Conservation (phyloP, 192 early-diverging fungal species). For the Backusella sp. region DNA sequence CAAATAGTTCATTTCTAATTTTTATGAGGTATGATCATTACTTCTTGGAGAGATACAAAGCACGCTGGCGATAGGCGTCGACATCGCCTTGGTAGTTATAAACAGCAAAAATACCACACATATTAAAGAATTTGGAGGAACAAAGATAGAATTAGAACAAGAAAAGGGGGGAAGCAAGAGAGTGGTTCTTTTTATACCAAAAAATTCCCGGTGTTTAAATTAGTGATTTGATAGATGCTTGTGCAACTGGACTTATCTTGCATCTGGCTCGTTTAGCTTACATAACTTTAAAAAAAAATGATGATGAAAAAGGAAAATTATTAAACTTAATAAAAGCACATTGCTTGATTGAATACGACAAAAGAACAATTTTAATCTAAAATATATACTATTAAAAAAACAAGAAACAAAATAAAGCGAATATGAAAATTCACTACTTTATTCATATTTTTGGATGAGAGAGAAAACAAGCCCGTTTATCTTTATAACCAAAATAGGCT, state of each 20-base stretch:
- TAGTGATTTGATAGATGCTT: constrained; percentile 2
- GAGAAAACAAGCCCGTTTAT: background rate
- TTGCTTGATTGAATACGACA: background rate
- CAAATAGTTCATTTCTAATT: background rate
- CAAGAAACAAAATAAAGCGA: background rate
- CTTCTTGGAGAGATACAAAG: constrained; percentile 85
- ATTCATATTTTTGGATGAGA: background rate
- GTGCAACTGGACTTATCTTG: background rate
- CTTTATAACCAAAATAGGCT: background rate
- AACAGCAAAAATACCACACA: constrained; percentile 98
- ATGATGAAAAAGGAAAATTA: background rate
- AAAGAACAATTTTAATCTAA: background rate
- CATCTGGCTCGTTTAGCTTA: background rate
- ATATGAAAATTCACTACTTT: background rate
- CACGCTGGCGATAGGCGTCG: constrained; percentile 75
- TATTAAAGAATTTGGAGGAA: constrained; percentile 37
- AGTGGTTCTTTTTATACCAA: background rate
- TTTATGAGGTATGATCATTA: constrained; percentile 38
- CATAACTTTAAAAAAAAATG: background rate
- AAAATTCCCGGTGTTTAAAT: background rate
- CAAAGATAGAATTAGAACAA: background rate
- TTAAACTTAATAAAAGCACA: background rate
- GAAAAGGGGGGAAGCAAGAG: background rate
- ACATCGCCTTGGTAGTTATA: constrained; percentile 84
- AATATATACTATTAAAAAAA: background rate